Evolutionary conservation across 768 basidiomycete species (phyloP), one percentile per base, ranked within the genome.

Genomic region (Tephrocybe sp.): DNA sequence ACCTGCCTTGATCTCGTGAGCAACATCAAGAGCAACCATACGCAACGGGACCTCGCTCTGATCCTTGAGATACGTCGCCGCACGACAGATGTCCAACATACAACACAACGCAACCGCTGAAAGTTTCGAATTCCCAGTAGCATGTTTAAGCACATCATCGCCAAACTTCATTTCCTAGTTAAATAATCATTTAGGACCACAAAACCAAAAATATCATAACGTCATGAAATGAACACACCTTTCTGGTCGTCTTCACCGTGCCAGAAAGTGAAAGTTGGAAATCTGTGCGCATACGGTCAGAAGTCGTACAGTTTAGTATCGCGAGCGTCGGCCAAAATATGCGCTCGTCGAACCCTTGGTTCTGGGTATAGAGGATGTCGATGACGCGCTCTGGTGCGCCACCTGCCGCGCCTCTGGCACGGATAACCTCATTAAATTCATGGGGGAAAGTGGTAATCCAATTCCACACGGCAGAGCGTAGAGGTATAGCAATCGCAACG

Each of bases 341-440:
- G 67, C 34, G 79, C 75, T 66, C 81, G 53, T 67, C 78, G 64
- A 68, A 75, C 61, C 58, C 69, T 60, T 45, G 68, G 45, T 63
- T 70, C 42, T 69, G 74, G 13, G 78, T 74, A 58, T 81, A 84
- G 2, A 95, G 67, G 15, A 87, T 64, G 65, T 97, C 94, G 60
- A 92, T 95, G 2, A 94, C 80, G 7, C 88, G 81, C 61, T 97
- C 92, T 1, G 92, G 86, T 0, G 84, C 82, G 36, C 88, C 90
- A 50, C 95, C 94, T 11, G 89, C 71, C 39, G 71, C 76, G 23
- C 84, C 80, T 38, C 84, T 75, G 3, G 74, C 71, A 9, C 77
- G 73, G 30, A 92, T 75, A 4, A 81, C 75, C 6, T 91, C 84
- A 45, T 85, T 84, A 63, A 84, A 95, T 61, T 97, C 90, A 4